Evolutionary conservation across 768 basidiomycete genomes (phyloP).

Genomic region (Termitomyces sp.): DNA sequence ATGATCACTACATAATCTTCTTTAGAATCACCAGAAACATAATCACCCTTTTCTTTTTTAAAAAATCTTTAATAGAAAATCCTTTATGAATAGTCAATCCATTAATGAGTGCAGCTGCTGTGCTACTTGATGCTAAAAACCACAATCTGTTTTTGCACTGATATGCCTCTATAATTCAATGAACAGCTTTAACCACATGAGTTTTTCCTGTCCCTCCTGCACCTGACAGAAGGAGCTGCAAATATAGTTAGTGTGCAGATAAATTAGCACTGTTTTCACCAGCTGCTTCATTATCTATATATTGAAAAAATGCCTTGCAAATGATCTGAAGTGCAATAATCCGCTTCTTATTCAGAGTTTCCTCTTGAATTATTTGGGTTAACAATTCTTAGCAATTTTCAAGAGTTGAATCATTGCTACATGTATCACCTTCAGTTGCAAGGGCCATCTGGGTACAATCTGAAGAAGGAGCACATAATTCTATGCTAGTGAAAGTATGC

Average conservation of each 20-base stretch:
- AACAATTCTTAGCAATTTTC: background rate
- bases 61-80: background rate
- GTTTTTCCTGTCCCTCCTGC: conserved; percentile 33
- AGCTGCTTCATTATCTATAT: background rate
- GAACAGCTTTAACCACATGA: conserved; percentile 24
- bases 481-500: too few relatives aligned
- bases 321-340: background rate
- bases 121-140: conserved; percentile 23
- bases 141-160: conserved; percentile 19
- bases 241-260: background rate
- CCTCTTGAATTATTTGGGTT: background rate
- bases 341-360: background rate
- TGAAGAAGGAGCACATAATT: too few relatives aligned
- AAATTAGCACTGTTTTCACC: background rate
- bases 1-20: conserved; percentile 12
- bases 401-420: too few relatives aligned
- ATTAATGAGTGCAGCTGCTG: conserved; percentile 1
- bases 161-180: conserved; percentile 21
- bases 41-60: background rate
- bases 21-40: background rate
- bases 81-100: background rate
- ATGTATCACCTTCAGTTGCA: too few relatives aligned
- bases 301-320: background rate
- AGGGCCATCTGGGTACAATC: too few relatives aligned
- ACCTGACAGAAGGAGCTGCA: conserved; percentile 12